These are phyloP conservation scores for Zizania palustris DNA, from an alignment of 202 grass and related monocot species.

Conservation along the genomic window DNA sequence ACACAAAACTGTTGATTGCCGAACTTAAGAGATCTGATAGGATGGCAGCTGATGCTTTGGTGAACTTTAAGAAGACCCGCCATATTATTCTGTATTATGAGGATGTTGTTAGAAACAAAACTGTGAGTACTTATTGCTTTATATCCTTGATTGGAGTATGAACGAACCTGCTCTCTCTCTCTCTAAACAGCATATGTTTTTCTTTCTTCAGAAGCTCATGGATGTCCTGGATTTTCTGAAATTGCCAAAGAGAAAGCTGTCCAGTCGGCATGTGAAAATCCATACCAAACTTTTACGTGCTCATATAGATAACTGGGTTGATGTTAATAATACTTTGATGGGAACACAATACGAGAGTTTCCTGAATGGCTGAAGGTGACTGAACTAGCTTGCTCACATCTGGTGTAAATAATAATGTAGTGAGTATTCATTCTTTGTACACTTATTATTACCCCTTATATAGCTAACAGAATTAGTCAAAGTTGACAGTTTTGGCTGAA, in stretches of 20 bases:
- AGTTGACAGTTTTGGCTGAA: constrained; percentile 36
- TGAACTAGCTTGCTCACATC: constrained; percentile 22
- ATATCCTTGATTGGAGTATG: constrained; percentile 9
- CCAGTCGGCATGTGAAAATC: constrained; percentile 85
- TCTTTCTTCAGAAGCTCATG: constrained; percentile 66
- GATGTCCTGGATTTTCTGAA: constrained; percentile 86
- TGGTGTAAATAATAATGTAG: constrained; percentile 51
- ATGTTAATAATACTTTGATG: constrained; percentile 69
- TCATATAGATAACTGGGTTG: constrained; percentile 85
- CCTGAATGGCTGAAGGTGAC: constrained; percentile 48
- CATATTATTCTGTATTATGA: constrained; percentile 87
- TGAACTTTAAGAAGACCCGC: constrained; percentile 63
- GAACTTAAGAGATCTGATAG: constrained; percentile 70
- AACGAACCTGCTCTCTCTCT: background rate
- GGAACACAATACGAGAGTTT: constrained; percentile 72
- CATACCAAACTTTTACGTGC: constrained; percentile 69
- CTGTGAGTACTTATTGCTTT: constrained; percentile 53
- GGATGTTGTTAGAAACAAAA: constrained; percentile 69
- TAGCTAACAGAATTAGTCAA: constrained; percentile 33
- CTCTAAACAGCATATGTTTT: constrained; percentile 27
- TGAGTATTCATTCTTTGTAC: constrained; percentile 37
- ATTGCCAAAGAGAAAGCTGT: constrained; percentile 70
- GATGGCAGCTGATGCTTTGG: constrained; percentile 64
- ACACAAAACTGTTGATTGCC: constrained; percentile 57
- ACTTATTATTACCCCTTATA: background rate